Base-by-base conservation (phyloP, 2,329 filamentous ascomycete genomes). In the Colletotrichum tofieldiae region DNA sequence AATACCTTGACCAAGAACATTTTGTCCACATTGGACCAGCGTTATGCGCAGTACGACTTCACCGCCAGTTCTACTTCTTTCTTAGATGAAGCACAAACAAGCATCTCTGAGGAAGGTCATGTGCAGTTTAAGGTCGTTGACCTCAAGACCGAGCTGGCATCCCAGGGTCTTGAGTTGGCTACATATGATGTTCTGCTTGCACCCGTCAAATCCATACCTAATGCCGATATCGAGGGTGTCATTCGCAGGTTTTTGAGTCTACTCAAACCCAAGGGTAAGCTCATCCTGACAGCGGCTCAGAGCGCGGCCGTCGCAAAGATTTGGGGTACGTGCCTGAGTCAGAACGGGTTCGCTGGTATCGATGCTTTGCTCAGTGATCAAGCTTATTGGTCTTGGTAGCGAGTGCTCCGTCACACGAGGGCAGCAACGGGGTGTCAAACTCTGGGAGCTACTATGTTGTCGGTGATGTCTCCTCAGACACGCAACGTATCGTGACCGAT, bases 61-160 rank as follows among this genome's bases (percentile, higher is more conserved):
- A 76, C 76, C 3, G 76, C 77, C 52, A 63, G 75, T 32, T 75
- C 73, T 3, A 37, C 59, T 18, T 67, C 65, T 2, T 76, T 75
- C 54, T 74, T 78, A 41, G 65, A 75, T 64, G 74, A 58, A 14
- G 67, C 65, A 7, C 11, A 35, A 6, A n/a, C 37, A n/a, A 29
- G 2, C 45, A 20, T 52, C 9, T 45, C 60, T 5, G 45, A 49
- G 20, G 16, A 52, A 14, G 45, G 23, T 35, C 16, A 37, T 23
- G n/a, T 56, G 66, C 67, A 70, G 11, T 84, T 79, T 71, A 79
- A 79, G 43, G 76, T 74, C 2, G 75, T 84, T 6, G 77, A 84
- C 60, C 75, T 81, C 26, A 76, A 81, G 70, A 73, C 75, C 16
- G 76, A 79, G 8, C 76, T 76, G 0, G 35, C 58, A 1, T 61